Evolutionary conservation across 768 basidiomycete species (phyloP).

Genomic region (Chiua virens): DNA sequence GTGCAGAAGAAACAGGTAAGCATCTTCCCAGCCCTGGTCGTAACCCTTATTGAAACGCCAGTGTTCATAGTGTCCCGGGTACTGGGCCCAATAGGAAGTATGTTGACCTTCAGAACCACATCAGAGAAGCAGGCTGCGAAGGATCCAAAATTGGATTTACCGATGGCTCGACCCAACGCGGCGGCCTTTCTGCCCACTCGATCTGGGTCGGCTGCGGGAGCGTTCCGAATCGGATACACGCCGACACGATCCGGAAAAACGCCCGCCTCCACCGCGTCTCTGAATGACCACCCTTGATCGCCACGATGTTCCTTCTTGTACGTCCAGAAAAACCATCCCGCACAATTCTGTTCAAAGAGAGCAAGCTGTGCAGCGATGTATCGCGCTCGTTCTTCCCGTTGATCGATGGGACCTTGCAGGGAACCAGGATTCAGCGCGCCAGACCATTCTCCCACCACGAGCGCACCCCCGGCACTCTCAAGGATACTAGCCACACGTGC

Average conservation of each 20-base stretch:
- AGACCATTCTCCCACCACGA: conserved; percentile 81
- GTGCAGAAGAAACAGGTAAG: conserved; percentile 51
- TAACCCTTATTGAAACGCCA: conserved; percentile 69
- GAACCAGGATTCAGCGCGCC: conserved; percentile 70
- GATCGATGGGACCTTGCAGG: conserved; percentile 45
- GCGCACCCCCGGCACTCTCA: conserved; percentile 42
- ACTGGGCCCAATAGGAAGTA: conserved; percentile 43
- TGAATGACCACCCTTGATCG: conserved; percentile 75
- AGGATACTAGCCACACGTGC: conserved; percentile 37
- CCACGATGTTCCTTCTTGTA: conserved; percentile 66
- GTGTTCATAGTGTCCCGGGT: conserved; percentile 62
- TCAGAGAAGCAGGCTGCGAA: conserved; percentile 18
- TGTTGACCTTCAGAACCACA: conserved; percentile 35
- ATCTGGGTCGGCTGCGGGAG: conserved; percentile 18
- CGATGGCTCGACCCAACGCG: conserved; percentile 32
- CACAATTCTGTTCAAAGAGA: conserved; percentile 60
- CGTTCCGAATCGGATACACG: conserved; percentile 29
- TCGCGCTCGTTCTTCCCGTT: conserved; percentile 41
- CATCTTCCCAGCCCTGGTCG: conserved; percentile 69
- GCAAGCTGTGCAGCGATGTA: conserved; percentile 66
- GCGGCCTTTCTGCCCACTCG: conserved; percentile 28
- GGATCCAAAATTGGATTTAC: conserved; percentile 18
- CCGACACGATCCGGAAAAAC: conserved; percentile 60
- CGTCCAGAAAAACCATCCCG: conserved; percentile 86
- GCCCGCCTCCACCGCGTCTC: conserved; percentile 60